Conservation (phyloP, 306 rosid species). For the Carpinus viminea region DNA sequence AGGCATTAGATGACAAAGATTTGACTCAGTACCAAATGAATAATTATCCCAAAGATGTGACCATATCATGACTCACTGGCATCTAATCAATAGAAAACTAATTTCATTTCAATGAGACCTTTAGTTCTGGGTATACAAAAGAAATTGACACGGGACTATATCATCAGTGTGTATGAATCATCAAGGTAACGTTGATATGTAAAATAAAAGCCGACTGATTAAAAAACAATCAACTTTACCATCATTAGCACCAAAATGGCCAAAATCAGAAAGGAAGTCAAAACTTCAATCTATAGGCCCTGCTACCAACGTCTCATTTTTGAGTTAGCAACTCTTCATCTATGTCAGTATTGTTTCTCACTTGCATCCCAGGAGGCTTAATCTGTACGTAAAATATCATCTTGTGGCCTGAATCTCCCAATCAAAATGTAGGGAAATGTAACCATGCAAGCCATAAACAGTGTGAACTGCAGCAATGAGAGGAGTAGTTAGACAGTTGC, state of each 20-base stretch:
- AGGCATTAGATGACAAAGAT: not conserved
- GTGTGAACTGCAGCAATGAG: conserved; percentile 76
- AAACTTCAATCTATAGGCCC: conserved; percentile 44
- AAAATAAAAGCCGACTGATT: conserved; percentile 29
- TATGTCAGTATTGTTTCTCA: conserved; percentile 57
- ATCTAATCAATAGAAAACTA: conserved; percentile 19
- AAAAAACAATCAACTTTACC: conserved; percentile 40
- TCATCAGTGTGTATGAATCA: conserved; percentile 11
- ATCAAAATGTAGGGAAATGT: conserved; percentile 72
- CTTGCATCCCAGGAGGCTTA: conserved; percentile 42
- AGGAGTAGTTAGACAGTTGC: conserved; percentile 32
- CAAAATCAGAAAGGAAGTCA: conserved; percentile 37
- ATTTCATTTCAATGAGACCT: conserved; percentile 30
- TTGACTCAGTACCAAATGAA: not conserved
- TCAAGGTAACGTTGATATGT: conserved; percentile 17
- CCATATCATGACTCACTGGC: conserved; percentile 9
- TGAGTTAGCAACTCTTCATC: conserved; percentile 58
- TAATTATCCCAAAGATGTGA: not conserved
- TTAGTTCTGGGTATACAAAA: conserved; percentile 22
- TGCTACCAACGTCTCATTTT: conserved; percentile 33
- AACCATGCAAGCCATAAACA: conserved; percentile 96
- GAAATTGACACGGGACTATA: conserved; percentile 21
- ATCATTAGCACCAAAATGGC: conserved; percentile 25
- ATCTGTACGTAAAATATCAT: conserved; percentile 80
- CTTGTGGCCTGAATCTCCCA: conserved; percentile 68